Evolutionary conservation across 345 rosid genomes (phyloP), one percentile per base, ranked within the genome.

Genomic region (Firmiana major): DNA sequence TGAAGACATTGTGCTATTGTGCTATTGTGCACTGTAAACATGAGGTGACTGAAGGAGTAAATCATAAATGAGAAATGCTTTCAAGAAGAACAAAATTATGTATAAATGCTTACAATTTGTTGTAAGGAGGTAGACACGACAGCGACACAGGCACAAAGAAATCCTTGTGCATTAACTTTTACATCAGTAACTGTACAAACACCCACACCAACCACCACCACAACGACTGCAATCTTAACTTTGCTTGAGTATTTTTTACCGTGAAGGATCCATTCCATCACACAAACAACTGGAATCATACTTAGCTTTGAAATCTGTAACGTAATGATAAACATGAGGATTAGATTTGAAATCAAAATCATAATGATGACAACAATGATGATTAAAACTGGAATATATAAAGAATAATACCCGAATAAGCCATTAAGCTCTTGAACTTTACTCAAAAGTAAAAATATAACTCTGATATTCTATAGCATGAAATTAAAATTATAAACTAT

Each of bases 251-350:
- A 78, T n/a, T 78, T 71, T 49, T 78, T 78, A 43, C 76, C 43
- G 40, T 78, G 75, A 0, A 78, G 62, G 13, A 78, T 78, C 80
- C 80, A 77, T 45, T 77, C 80, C 80, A 78, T 59, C 51, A 78
- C 63, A 60, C 80, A 78, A 21, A 78, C 80, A 9, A 78, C 80
- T 60, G 80, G 80, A 22, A 78, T 78, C 80, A 78, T 78, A 49
- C 76, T 78, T 16, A 78, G 60, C 68, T 78, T 78, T 59, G 80
- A 78, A 63, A 78, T 78, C 80, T 78, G 43, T 28, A 28, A 2
- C 28, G 45, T 55, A 24, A 31, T 31, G 48, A 48, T 28, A 31
- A 69, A 69, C 38, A 16, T 22, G 10, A 48, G 73, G 73, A 48
- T 69, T 69, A 69, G 22, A 36, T 68, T 68, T 43, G 36, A 75